Percentiles rank a stretch among this genome's conserved stretches.
Evolutionary conservation across 257 asterid genomes (phyloP).

Genomic region (Phtheirospermum japonicum): DNA sequence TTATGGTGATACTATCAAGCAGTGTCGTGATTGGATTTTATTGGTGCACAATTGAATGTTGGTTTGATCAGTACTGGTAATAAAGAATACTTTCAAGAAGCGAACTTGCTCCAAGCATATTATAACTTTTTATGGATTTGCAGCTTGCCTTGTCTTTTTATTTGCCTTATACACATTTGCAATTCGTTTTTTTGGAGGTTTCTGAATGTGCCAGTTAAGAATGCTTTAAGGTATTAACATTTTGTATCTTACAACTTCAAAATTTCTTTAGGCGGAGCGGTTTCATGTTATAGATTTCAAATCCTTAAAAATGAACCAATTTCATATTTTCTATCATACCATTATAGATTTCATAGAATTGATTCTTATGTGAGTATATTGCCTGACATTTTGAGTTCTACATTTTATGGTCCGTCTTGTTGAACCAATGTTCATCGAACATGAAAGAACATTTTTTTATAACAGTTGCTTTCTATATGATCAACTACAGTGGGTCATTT

Average conservation of each 20-base stretch:
- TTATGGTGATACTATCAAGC: not conserved
- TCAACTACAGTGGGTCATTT: no score
- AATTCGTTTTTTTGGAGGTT: no score
- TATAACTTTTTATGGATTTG: no score
- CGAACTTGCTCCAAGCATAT: not conserved
- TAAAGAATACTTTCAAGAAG: not conserved
- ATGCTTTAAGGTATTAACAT: no score
- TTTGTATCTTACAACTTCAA: no score
- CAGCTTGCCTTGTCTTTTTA: no score
- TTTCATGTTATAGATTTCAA: no score
- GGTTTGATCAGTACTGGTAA: not conserved
- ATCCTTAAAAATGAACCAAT: no score
- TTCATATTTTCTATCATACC: no score
- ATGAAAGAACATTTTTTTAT: constrained; percentile 15
- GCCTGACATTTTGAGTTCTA: constrained; percentile 7
- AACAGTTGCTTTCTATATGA: constrained; percentile 42
- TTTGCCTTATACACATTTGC: no score
- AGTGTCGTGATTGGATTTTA: not conserved
- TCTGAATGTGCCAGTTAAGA: no score
- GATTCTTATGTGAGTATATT: constrained; percentile 13
- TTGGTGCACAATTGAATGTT: not conserved
- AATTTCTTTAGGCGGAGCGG: no score
- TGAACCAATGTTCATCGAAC: not conserved
- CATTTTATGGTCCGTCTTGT: constrained; percentile 16
- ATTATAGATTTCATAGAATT: constrained; percentile 18